Conservation (phyloP, 176 grass and related monocot species). For the Avena insularis region DNA sequence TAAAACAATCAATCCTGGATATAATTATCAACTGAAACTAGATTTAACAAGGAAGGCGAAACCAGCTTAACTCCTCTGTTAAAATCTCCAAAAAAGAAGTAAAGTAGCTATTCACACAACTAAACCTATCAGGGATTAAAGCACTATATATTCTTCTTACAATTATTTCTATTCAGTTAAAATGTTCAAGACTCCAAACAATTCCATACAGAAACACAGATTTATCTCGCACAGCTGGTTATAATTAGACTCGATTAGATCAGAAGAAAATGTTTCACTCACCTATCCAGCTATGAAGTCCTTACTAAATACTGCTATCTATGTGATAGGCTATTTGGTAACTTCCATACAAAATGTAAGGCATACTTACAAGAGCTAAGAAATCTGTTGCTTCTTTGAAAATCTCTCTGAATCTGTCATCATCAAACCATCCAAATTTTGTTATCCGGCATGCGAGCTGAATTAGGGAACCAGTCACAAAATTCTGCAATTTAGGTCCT, state of each 20-base stretch:
- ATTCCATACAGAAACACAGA: not conserved
- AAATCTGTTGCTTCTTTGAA: conserved; percentile 96
- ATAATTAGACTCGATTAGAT: conserved; percentile 29
- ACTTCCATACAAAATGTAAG: conserved; percentile 31
- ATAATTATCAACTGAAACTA: conserved; percentile 37
- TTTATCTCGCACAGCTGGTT: not conserved
- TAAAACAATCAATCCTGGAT: not conserved
- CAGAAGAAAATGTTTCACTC: conserved; percentile 18
- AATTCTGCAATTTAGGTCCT: conserved; percentile 95
- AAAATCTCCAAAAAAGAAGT: not conserved
- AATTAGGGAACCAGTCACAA: conserved; percentile 93
- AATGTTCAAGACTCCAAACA: not conserved
- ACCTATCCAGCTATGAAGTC: conserved; percentile 9
- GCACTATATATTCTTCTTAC: conserved; percentile 10
- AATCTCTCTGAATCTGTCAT: conserved; percentile 95
- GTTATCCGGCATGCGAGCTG: conserved; percentile 92
- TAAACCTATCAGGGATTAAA: conserved; percentile 24
- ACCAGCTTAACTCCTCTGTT: not conserved
- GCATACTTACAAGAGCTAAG: conserved; percentile 82
- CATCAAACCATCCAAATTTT: conserved; percentile 99
- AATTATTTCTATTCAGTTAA: not conserved
- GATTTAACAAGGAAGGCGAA: conserved; percentile 18
- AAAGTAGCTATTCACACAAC: conserved; percentile 28
- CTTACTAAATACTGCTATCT: not conserved
- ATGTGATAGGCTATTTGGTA: not conserved